Evolutionary conservation across 2,329 filamentous ascomycete species (phyloP), one percentile per base, ranked within the genome.

Genomic region (Claviceps humidiphila): DNA sequence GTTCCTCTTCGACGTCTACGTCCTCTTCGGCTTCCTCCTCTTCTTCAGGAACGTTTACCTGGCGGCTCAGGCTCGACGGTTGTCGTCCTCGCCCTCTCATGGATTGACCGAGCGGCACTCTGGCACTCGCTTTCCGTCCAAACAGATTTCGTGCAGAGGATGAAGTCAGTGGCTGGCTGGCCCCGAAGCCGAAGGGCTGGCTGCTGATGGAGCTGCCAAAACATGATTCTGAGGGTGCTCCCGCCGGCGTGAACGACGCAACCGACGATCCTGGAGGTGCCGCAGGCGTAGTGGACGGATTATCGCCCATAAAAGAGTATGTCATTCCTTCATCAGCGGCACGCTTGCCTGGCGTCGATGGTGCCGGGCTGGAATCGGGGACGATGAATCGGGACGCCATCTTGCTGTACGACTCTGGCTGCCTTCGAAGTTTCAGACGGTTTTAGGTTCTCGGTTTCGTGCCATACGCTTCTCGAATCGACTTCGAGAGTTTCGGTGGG

Each of bases 241-340:
- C 78, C 16, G 71, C 69, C 1, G 77, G 76, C 1, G 77, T 79
- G 64, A 79, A 80, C 44, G 75, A 78, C 4, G 72, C 71, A 8
- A 71, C 70, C 7, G 75, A 75, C 30, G 77, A 76, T 1, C 72
- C 73, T 9, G 76, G 74, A 30, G 72, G 71, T 0, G 71, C 76
- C 17, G 71, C 72, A 5, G 77, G 76, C 2, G 77, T 80, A 2
- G 74, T 78, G 40, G 76, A 74, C 6, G 75, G 74, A 49, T 71
- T 66, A 8, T 73, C 68, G 54, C 64, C 70, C 41, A 71, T 69
- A 40, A 64, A 64, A 42, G 71, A 72, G 43, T 66, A 60, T 40
- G 64, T 68, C 20, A 64, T 62, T 34, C 58, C 30, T 34, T 34
- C 58, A 51, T 59, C 61, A 50, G 62, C 63, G 37, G 64, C 64